Evolutionary conservation across 2,329 filamentous ascomycete species (phyloP), one percentile per base, ranked within the genome.

Genomic region (Dryadomyces quercus-mongolicae): DNA sequence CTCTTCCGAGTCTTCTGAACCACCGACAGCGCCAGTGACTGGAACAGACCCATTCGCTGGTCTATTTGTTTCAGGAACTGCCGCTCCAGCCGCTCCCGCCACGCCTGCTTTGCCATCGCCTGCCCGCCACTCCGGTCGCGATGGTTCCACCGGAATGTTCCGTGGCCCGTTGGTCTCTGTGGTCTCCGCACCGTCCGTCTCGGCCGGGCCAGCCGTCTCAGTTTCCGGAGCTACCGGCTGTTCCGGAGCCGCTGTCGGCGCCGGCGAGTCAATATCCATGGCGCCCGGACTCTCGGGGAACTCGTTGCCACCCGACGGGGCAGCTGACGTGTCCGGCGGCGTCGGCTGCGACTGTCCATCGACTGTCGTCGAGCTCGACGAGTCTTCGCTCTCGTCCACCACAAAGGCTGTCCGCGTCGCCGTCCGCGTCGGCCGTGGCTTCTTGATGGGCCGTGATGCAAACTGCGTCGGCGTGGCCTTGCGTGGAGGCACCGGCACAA

Each of bases 231-330:
- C 52, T 49, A 64, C 59, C 44, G 62, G 5, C 15, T 20, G 44
- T 5, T 48, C n/a, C n/a, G n/a, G 16, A 2, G 16, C 20, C 7
- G 16, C 31, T 16, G 47, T 59, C 10, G 59, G 59, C 21, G 65
- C 65, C 20, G 79, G 77, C 5, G 76, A 73, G 60, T 85, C 81
- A 51, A 85, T 82, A 58, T 85, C 81, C 81, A 85, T 85, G 15
- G 80, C 78, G 55, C 75, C 78, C 2, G 79, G 76, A 58, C 75
- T 80, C 40, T 71, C 71, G 21, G 42, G 38, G 1, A 49, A 31
- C 4, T 48, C 46, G 21, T 36, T 36, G 20, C 36, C 38, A 5
- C 20, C 60, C 38, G 38, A 31, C 25, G 25, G 25, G 25, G 25
- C 25, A 4, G 25, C 25, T 4, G 25, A 31, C 4, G 25, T 4